phyloP scores from a whole-genome alignment of 2,329 filamentous ascomycete species.

The Cytospora schulzeri region DNA sequence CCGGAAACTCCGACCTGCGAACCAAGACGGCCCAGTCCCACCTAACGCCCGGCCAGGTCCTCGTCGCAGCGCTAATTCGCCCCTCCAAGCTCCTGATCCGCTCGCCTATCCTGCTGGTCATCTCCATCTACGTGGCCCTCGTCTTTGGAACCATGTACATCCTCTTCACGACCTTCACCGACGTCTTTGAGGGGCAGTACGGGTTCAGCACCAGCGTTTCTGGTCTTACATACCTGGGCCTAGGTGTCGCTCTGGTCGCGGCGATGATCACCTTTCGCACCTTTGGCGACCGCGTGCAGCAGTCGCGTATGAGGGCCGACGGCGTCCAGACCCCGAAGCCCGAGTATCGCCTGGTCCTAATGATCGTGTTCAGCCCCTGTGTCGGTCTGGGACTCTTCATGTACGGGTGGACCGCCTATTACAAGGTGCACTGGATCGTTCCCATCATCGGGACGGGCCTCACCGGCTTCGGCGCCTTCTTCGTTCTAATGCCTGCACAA shows the following conservation, averaged over 20 bases:
- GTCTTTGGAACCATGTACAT: slow-evolving; percentile 42
- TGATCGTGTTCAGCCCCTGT: slow-evolving; percentile 44
- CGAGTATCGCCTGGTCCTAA: slow-evolving; percentile 46
- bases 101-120: slow-evolving; percentile 55
- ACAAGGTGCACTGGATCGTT: slow-evolving; percentile 49
- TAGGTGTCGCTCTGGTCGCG: slow-evolving; percentile 35
- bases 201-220: slow-evolving; percentile 34
- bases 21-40: slow-evolving; percentile 26
- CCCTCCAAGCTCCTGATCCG: slow-evolving; percentile 52
- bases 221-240: slow-evolving; percentile 53
- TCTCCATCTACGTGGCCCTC: slow-evolving; percentile 41
- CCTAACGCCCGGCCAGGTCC: neutral
- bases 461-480: slow-evolving; percentile 36
- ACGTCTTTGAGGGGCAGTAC: slow-evolving; percentile 41
- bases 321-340: slow-evolving; percentile 32
- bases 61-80: slow-evolving; percentile 30
- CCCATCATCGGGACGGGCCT: slow-evolving; percentile 48
- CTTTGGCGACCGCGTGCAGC: neutral
- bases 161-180: slow-evolving; percentile 45
- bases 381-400: slow-evolving; percentile 49
- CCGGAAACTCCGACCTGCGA: slow-evolving; percentile 39
- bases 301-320: slow-evolving; percentile 9
- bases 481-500: slow-evolving; percentile 30
- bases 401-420: slow-evolving; percentile 50
- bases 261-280: neutral